Evolutionary conservation across 352 stramenopile genomes (phyloP), one percentile per base, ranked within the genome.

Genomic region (Phytophthora rubi): DNA sequence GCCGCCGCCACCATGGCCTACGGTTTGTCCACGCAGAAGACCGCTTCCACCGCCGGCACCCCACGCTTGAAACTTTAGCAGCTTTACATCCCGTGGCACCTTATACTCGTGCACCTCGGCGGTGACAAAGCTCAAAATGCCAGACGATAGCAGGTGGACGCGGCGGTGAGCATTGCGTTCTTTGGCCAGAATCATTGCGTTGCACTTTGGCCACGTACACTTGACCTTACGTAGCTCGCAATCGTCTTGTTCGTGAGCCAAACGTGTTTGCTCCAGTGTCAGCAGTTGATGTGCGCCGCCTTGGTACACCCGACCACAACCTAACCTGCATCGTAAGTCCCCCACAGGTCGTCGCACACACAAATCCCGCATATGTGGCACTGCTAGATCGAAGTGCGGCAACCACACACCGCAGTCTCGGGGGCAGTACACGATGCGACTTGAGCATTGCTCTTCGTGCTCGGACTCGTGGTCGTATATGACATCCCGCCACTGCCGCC

Each of bases 21-120:
- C 65, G 6, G 62, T 77, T 53, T 91, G 84, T 12, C 62, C 60
- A 18, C 79, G 77, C 15, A 93, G 67, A 15, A 87, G 67, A 3
- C 86, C 86, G 18, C 83, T 92, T n/a, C 85, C 86, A 12, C 85
- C 86, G 15, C 86, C 86, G 4, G 69, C 85, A 21, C 87, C 87
- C 87, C 87, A 93, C 18, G 77, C 83, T 52, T 94, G 87, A 13
- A 93, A 42, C 54, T 94, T 93, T 51, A 94, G 68, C 28, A 79
- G 52, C 44, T 83, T 88, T 32, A 82, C 75, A 37, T 86, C 86
- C 12, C 82, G 83, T 0, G 86, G 83, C 8, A 94, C 86, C 63
- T 82, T 85, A 64, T 85, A 92, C 30, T 90, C 71, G 59, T 91
- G 85, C 16, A 84, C 70, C 23, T 89, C 83, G 12, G 77, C 73